Evolutionary conservation across 31 red algal genomes (phyloP).

Genomic region (Odonthalia washingtoniensis): DNA sequence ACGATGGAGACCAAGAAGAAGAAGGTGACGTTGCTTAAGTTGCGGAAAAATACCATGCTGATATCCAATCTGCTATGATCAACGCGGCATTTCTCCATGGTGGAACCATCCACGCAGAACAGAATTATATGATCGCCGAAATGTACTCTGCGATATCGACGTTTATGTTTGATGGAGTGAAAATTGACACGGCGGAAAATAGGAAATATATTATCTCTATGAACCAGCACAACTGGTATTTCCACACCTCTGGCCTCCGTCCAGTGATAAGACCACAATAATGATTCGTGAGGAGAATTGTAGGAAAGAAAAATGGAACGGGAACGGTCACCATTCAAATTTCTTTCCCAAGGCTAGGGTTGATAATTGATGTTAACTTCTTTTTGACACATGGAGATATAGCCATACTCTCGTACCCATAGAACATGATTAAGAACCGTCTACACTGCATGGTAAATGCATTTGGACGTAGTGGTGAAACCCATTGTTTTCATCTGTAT

Average conservation of each 20-base stretch:
- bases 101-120: neutral
- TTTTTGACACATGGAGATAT: neutral
- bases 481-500: too few species aligned
- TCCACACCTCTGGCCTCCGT: neutral
- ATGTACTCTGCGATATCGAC: neutral
- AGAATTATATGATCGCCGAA: neutral
- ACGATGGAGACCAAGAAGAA: neutral
- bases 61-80: neutral
- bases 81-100: neutral
- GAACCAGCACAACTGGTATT: neutral
- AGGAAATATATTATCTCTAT: neutral
- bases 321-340: neutral
- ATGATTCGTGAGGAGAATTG: neutral
- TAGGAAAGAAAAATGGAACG: neutral
- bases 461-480: too few species aligned
- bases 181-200: neutral
- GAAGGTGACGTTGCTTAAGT: neutral
- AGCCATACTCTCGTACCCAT: neutral
- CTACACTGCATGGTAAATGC: too few species aligned
- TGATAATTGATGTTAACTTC: slow-evolving; percentile 7
- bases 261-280: neutral
- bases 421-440: neutral
- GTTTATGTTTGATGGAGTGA: neutral
- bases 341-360: neutral
- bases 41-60: neutral